phyloP scores from a whole-genome alignment of 179 eudicot species.

The Actinidia polygama region DNA sequence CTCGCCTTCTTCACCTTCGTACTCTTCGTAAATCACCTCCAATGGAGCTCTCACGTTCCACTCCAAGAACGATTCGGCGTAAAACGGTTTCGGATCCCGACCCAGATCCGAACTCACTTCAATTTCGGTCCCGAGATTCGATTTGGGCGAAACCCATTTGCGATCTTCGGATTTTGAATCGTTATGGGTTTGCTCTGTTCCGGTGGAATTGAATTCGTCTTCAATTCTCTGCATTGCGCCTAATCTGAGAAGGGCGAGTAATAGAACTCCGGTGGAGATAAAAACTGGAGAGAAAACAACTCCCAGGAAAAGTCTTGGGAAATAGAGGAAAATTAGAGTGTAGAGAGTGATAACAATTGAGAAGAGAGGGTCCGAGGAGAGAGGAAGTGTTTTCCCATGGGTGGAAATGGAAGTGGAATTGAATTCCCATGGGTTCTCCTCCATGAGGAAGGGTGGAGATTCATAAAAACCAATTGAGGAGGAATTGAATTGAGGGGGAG shows the following conservation, averaged over 20 bases:
- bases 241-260: slow-evolving; percentile 56
- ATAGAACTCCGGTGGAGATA: slow-evolving; percentile 48
- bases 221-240: slow-evolving; percentile 46
- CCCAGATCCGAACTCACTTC: slow-evolving; percentile 10
- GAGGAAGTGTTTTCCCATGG: slow-evolving; percentile 20
- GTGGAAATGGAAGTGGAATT: too few relatives aligned
- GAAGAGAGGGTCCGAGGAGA: slow-evolving; percentile 47
- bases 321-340: slow-evolving; percentile 53
- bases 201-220: slow-evolving; percentile 9
- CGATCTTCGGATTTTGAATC: too few relatives aligned
- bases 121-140: background rate
- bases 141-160: background rate
- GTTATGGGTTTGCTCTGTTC: too few relatives aligned
- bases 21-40: slow-evolving; percentile 77
- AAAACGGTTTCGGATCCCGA: slow-evolving; percentile 10
- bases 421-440: slow-evolving; percentile 14
- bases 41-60: slow-evolving; percentile 87
- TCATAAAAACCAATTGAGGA: background rate
- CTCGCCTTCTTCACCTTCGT: slow-evolving; percentile 58
- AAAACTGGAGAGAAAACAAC: slow-evolving; percentile 51
- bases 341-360: slow-evolving; percentile 51
- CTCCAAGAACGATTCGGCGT: slow-evolving; percentile 39
- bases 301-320: slow-evolving; percentile 40
- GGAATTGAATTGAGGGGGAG: background rate
- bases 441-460: slow-evolving; percentile 6